These are phyloP conservation scores for Acidiella bohemica DNA, from an alignment of 495 filamentous ascomycete genomes.

Conservation along the genomic window DNA sequence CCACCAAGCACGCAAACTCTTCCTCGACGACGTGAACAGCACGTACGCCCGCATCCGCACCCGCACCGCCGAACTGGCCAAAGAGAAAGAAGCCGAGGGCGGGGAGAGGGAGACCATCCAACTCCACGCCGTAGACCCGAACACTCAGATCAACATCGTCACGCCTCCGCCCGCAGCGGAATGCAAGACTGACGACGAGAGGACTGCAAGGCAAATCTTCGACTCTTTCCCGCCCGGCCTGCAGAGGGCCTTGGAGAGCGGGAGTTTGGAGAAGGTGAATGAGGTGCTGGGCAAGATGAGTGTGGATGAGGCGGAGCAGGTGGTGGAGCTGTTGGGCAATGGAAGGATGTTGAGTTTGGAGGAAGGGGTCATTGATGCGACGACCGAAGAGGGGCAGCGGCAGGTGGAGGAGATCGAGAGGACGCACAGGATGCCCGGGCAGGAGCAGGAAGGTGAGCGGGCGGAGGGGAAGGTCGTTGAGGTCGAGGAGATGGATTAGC, in stretches of 20 bases:
- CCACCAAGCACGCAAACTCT: conserved; percentile 85
- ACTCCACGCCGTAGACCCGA: conserved; percentile 87
- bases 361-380: conserved; percentile 86
- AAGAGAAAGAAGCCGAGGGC: conserved; percentile 51
- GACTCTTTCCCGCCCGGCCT: conserved; percentile 71
- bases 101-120: conserved; percentile 67
- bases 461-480: conserved; percentile 17
- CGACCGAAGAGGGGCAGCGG: conserved; percentile 77
- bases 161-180: conserved; percentile 37
- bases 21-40: conserved; percentile 78
- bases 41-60: conserved; percentile 72
- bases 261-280: conserved; percentile 87
- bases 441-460: conserved; percentile 23
- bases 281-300: conserved; percentile 89
- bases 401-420: conserved; percentile 67
- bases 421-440: conserved; percentile 31
- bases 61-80: conserved; percentile 63
- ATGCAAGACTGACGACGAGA: conserved; percentile 48
- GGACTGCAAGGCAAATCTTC: conserved; percentile 53
- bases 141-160: conserved; percentile 83
- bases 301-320: conserved; percentile 80
- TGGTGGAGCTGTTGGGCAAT: conserved; percentile 73
- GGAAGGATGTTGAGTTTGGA: conserved; percentile 87
- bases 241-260: conserved; percentile 66
- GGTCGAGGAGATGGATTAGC: conserved; percentile 9